Evolutionary conservation across 257 asterid genomes (phyloP).

Genomic region (Mitragyna speciosa): DNA sequence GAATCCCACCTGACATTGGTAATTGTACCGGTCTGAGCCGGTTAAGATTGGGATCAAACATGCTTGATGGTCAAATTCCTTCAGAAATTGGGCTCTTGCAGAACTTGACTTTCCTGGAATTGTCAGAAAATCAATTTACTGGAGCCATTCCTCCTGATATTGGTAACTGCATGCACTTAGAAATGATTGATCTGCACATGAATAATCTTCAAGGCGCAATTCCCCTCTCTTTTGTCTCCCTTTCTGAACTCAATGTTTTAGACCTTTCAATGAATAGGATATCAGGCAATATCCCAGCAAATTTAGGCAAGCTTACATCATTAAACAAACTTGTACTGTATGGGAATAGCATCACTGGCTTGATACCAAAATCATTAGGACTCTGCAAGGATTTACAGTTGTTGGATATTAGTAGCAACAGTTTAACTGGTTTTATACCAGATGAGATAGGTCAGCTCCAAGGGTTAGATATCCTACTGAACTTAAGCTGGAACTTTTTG

Average conservation of each 20-base stretch:
- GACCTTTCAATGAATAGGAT: slow-evolving; percentile 61
- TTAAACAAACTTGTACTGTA: slow-evolving; percentile 59
- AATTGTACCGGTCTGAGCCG: slow-evolving; percentile 60
- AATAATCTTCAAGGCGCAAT: slow-evolving; percentile 58
- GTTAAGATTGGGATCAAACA: slow-evolving; percentile 58
- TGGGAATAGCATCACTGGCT: slow-evolving; percentile 47
- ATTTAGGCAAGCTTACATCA: slow-evolving; percentile 51
- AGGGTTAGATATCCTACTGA: slow-evolving; percentile 59
- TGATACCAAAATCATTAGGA: slow-evolving; percentile 57
- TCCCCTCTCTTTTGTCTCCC: slow-evolving; percentile 57
- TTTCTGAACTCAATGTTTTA: slow-evolving; percentile 46
- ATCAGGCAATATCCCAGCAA: slow-evolving; percentile 58
- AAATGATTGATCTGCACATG: slow-evolving; percentile 61
- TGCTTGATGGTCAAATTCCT: slow-evolving; percentile 51
- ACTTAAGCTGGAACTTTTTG: slow-evolving; percentile 52
- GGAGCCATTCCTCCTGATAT: slow-evolving; percentile 54
- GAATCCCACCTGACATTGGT: slow-evolving; percentile 59
- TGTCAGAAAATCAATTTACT: slow-evolving; percentile 54
- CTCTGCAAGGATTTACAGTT: slow-evolving; percentile 61
- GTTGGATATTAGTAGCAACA: slow-evolving; percentile 62
- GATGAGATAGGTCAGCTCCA: slow-evolving; percentile 55
- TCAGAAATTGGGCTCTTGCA: slow-evolving; percentile 43
- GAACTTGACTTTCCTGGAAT: slow-evolving; percentile 58
- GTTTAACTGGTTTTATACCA: slow-evolving; percentile 49
- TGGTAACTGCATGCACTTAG: slow-evolving; percentile 57